A percentile compares a stretch with the other conserved stretches of the same genome.
Conservation (phyloP, 1,284 basidiomycete species). For the Gomphus sp. region DNA sequence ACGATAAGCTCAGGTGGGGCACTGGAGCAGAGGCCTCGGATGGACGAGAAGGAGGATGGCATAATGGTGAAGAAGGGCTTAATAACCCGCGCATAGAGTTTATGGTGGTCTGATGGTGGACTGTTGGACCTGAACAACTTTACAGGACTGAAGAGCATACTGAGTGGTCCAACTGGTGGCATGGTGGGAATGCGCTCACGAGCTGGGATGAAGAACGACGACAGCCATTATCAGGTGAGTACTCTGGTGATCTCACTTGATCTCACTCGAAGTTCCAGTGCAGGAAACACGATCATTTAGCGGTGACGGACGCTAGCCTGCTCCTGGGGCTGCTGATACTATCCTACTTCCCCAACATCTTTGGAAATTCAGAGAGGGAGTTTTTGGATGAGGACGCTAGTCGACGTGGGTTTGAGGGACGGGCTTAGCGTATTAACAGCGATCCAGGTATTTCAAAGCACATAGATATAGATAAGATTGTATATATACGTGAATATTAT, state of each 20-base stretch:
- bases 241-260: too few species aligned
- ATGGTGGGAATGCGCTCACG: constrained; percentile 81
- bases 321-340: constrained; percentile 75
- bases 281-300: constrained; percentile 78
- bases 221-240: constrained; percentile 68
- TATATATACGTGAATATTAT: too few species aligned
- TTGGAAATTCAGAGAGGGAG: constrained; percentile 79
- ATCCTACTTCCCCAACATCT: constrained; percentile 80
- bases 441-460: constrained; percentile 43
- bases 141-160: constrained; percentile 80
- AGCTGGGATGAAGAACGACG: constrained; percentile 65
- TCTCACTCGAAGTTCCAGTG: not conserved
- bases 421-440: constrained; percentile 61
- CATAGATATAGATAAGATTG: too few species aligned
- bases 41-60: constrained; percentile 21
- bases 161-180: constrained; percentile 84
- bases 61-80: constrained; percentile 29
- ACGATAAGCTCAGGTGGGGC: constrained; percentile 50
- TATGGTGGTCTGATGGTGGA: constrained; percentile 84
- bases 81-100: constrained; percentile 55
- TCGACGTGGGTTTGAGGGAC: constrained; percentile 48
- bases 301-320: constrained; percentile 83
- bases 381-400: constrained; percentile 70
- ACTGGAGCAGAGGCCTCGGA: constrained; percentile 21
- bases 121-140: constrained; percentile 79